These are phyloP conservation scores for Saccharomyces hybrid DNA, from an alignment of 1,139 yeast species.

Conservation along the genomic window DNA sequence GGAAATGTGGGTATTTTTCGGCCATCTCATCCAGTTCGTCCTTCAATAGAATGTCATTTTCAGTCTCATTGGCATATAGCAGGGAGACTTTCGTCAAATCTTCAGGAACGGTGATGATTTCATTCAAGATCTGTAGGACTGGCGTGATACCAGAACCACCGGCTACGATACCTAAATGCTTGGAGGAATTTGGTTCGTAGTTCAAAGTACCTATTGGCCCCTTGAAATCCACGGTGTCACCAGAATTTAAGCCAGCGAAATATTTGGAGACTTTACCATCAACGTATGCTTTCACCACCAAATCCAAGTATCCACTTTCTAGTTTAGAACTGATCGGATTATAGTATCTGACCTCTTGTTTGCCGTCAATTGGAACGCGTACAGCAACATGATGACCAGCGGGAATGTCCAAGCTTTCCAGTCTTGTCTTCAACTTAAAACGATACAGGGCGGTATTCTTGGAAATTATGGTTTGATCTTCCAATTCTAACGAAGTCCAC, in stretches of 20 bases:
- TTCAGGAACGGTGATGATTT: constrained; percentile 56
- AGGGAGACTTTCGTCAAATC: constrained; percentile 54
- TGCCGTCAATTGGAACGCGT: constrained; percentile 47
- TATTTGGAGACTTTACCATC: constrained; percentile 59
- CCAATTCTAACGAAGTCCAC: constrained; percentile 60
- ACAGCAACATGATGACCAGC: constrained; percentile 67
- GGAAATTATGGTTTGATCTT: constrained; percentile 63
- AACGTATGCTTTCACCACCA: constrained; percentile 64
- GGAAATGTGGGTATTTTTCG: constrained; percentile 52
- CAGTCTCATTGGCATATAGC: constrained; percentile 65
- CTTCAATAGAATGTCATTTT: constrained; percentile 62
- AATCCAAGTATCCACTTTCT: constrained; percentile 67
- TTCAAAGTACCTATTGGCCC: constrained; percentile 73
- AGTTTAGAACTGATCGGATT: constrained; percentile 66
- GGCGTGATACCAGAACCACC: constrained; percentile 84
- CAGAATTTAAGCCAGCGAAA: constrained; percentile 56
- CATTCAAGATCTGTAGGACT: constrained; percentile 55
- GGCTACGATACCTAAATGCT: constrained; percentile 62
- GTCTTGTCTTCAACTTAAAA: constrained; percentile 53
- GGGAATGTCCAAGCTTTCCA: constrained; percentile 58
- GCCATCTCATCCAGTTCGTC: constrained; percentile 65
- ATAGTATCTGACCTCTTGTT: constrained; percentile 58
- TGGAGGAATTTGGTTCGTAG: constrained; percentile 52
- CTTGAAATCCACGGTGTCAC: constrained; percentile 60
- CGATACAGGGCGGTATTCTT: constrained; percentile 67